Conservation (phyloP, 305 asterid genomes). For the Fraxinus platypoda region DNA sequence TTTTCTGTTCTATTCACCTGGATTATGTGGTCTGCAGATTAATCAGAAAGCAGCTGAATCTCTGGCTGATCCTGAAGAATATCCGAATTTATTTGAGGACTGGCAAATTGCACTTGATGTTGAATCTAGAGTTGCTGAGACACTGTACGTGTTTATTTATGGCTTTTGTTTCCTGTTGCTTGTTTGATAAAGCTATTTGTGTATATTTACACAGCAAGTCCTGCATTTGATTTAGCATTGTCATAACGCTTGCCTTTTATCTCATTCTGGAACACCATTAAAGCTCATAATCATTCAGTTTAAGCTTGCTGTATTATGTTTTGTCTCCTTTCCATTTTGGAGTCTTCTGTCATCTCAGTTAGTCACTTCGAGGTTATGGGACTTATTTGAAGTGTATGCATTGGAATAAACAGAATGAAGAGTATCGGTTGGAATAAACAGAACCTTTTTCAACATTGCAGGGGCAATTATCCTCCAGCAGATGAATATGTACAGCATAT, state of each 20-base stretch:
- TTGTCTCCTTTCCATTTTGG: neutral
- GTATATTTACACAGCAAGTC: neutral
- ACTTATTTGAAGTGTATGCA: neutral
- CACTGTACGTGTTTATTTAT: constrained; percentile 48
- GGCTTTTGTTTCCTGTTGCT: constrained; percentile 18
- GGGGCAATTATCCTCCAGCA: constrained; percentile 74
- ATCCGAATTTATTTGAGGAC: constrained; percentile 91
- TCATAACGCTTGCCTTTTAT: constrained; percentile 14
- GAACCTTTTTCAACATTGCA: constrained; percentile 34
- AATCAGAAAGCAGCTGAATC: constrained; percentile 97
- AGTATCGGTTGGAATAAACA: constrained; percentile 1
- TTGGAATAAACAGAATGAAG: neutral
- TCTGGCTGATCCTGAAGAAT: constrained; percentile 96
- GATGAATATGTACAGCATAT: constrained; percentile 61
- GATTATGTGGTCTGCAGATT: constrained; percentile 45
- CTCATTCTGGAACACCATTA: neutral
- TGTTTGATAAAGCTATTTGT: neutral
- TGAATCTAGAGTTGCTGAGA: constrained; percentile 68
- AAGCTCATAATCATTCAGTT: neutral
- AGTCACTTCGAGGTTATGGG: neutral
- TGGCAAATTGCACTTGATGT: constrained; percentile 96
- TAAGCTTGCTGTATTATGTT: neutral
- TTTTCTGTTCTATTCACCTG: neutral
- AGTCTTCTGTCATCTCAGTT: constrained; percentile 2
- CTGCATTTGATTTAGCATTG: neutral